phyloP scores from a whole-genome alignment of 139 green algal species.

The Micromonas commoda region DNA sequence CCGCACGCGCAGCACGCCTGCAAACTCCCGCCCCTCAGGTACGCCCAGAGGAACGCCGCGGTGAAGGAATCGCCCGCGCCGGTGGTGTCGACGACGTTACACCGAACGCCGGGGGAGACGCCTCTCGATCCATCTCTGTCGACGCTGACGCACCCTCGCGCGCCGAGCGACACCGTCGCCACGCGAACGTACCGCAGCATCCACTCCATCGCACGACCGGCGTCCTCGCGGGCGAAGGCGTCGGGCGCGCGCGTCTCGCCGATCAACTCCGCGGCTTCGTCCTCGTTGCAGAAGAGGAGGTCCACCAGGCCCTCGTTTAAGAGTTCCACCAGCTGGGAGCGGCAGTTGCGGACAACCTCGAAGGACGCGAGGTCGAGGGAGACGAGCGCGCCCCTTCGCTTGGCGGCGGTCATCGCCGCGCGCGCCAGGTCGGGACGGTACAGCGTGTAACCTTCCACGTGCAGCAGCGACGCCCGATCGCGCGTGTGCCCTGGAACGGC shows the following conservation, averaged over 20 bases:
- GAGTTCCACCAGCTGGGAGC: conserved; percentile 43
- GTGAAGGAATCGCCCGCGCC: conserved; percentile 73
- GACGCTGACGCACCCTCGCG: conserved; percentile 49
- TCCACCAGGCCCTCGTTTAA: conserved; percentile 59
- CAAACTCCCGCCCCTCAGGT: conserved; percentile 40
- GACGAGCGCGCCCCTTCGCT: conserved; percentile 37
- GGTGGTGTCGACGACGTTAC: conserved; percentile 70
- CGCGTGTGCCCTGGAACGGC: no score
- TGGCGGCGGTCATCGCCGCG: conserved; percentile 34
- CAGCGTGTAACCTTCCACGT: conserved; percentile 76
- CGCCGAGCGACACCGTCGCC: conserved; percentile 37
- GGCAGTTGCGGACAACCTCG: conserved; percentile 56
- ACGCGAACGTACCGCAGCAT: conserved; percentile 37
- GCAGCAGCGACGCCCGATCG: conserved; percentile 42
- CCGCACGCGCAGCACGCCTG: conserved; percentile 37
- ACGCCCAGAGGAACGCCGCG: conserved; percentile 60
- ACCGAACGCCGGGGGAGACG: conserved; percentile 27
- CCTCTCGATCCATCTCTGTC: conserved; percentile 24
- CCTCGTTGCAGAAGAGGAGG: conserved; percentile 76
- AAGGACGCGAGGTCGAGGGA: conserved; percentile 78
- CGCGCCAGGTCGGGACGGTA: conserved; percentile 42
- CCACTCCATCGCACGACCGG: conserved; percentile 26
- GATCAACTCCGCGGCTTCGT: conserved; percentile 61
- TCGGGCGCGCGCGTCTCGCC: conserved; percentile 26
- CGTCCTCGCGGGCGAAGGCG: not conserved